Base-by-base conservation (phyloP, 2,329 filamentous ascomycete species). In the Calonectria henricotiae region DNA sequence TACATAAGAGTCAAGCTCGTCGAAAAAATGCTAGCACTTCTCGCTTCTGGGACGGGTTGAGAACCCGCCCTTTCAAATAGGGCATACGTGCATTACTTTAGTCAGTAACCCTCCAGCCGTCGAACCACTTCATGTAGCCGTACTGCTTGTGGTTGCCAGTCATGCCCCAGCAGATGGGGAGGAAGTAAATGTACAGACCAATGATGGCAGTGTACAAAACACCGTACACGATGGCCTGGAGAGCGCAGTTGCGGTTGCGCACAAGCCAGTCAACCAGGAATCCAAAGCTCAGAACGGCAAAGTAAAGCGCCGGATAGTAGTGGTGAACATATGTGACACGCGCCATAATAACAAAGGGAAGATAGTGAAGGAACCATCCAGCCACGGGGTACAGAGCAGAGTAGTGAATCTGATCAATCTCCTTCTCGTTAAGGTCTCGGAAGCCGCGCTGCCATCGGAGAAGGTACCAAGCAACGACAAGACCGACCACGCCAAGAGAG, bases 251-350 rank as follows among this genome's bases (percentile, higher is more conserved):
- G 74, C 94, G 86, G 77, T 89, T 91, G 74, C 91, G 89, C 55
- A 94, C 90, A 73, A 92, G 86, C 92, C 94, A 98, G 82, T 98
- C 95, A 66, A 93, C 85, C 75, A 95, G 89, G 88, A 99, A 99
- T 65, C 95, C 96, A 72, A 95, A 90, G 17, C 90, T 90, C 54
- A 99, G 86, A 74, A 99, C 98, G 77, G 96, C 95, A 82, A 98
- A 99, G 87, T 98, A 99, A 12, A 99, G 90, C 11, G 96, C 96
- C 12, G 96, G 96, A 83, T 98, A 99, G 87, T 99, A 99, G 86
- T 99, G 96, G 83, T 99, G 96, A 65, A 99, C 96, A 80, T 99
- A 99, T 17, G 96, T 99, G 71, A 99, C 96, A 88, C 96, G 94
- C 12, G 95, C 96, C 97, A 99, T 99, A 80, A 96, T 91, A 78